Base-by-base conservation (phyloP, 768 basidiomycete species). In the Phylloporus sp. region DNA sequence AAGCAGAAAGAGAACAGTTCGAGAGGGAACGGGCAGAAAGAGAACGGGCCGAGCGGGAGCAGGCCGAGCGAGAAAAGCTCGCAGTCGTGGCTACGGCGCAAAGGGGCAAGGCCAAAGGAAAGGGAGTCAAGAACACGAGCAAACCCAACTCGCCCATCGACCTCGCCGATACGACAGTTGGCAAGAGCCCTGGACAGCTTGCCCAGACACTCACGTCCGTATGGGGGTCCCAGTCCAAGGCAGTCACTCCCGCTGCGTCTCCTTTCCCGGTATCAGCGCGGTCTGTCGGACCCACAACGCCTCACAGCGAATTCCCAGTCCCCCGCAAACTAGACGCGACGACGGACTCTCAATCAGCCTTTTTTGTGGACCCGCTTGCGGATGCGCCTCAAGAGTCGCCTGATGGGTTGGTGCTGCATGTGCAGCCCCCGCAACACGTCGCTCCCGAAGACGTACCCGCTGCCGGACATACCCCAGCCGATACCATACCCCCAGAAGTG, bases 141-240 rank as follows among this genome's bases (percentile, higher is more conserved):
- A 64, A 66, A 49, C 54, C 44, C 4, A 59, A 3, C 43, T 62
- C 65, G 16, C 64, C 68, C 26, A 54, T 75, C 61, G 67, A 72
- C 56, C 48, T 65, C 55, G 61, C 66, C 59, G 59, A 76, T 65
- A 56, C 70, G 15, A 61, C 70, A 18, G 72, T 71, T 22, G 70
- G 73, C 26, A 72, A 71, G 42, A 70, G 70, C 31, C 62, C 73
- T 12, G 66, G 68, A 11, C 70, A 65, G 47, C 70, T 80, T 20
- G 74, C 61, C 1, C 70, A 80, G 2, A 59, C 74, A 5, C 73
- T 80, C 39, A 72, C 61, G 20, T 72, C 79, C 0, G 70, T 80
- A 6, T 81, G 81, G 79, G 82, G 80, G 26, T 57, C 69, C 5
- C 60, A 64, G 39, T 62, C 60, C 54, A 63, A 62, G 53, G 54